Evolutionary conservation across 2,329 filamentous ascomycete genomes (phyloP).

Genomic region (Aspergillus sp.): DNA sequence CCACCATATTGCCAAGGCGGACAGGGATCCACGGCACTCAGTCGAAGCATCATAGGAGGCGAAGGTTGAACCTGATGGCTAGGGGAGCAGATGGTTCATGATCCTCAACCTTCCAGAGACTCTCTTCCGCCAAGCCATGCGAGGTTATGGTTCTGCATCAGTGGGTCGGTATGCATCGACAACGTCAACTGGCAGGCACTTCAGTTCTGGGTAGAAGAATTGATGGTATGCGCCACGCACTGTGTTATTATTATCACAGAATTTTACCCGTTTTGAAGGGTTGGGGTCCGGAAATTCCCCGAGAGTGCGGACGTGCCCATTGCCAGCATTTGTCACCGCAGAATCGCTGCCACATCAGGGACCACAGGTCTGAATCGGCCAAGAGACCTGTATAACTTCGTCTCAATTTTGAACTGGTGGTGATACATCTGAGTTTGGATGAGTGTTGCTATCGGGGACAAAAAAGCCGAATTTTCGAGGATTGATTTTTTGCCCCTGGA

Average conservation of each 20-base stretch:
- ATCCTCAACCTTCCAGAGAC: constrained; percentile 12
- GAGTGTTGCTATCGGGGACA: background rate
- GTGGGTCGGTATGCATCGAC: constrained; percentile 6
- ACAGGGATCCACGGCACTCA: constrained; percentile 10
- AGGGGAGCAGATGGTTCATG: constrained; percentile 17
- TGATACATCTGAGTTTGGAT: background rate
- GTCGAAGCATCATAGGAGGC: constrained; percentile 1
- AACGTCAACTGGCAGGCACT: constrained; percentile 3
- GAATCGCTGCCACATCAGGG: constrained; percentile 1
- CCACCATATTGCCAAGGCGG: constrained; percentile 5
- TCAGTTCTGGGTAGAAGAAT: background rate
- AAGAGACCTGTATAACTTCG: background rate
- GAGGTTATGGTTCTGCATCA: background rate
- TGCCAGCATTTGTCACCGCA: background rate
- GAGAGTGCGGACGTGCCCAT: background rate
- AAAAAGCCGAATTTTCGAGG: background rate
- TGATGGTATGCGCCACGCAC: background rate
- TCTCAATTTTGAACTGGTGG: background rate
- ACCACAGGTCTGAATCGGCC: background rate
- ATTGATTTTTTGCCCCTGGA: background rate
- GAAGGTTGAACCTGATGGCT: constrained; percentile 25
- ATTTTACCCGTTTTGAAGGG: background rate
- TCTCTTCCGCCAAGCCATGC: constrained; percentile 19
- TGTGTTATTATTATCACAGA: background rate
- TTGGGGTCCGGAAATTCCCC: background rate